These are phyloP conservation scores for Debaryomyces castellii DNA, from an alignment of 805 yeast species.

Conservation along the genomic window DNA sequence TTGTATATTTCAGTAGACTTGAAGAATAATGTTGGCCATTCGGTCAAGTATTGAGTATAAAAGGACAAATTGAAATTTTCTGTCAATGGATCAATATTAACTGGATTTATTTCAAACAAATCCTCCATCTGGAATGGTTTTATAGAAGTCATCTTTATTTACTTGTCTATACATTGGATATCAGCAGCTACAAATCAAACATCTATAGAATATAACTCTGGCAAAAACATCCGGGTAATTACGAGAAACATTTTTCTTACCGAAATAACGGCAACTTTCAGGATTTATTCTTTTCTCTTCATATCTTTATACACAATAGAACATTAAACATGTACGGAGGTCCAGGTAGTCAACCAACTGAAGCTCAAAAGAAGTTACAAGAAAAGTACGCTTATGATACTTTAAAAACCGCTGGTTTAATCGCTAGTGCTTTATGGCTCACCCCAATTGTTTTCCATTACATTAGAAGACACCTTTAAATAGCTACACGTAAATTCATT, in stretches of 20 bases:
- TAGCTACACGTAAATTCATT: neutral
- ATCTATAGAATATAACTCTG: too few species aligned
- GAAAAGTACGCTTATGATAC: conserved; percentile 62
- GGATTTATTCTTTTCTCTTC: neutral
- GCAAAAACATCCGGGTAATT: conserved; percentile 6
- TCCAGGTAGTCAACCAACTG: conserved; percentile 49
- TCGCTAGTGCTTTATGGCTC: conserved; percentile 65
- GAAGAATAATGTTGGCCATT: conserved; percentile 90
- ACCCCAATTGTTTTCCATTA: conserved; percentile 57
- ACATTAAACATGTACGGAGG: conserved; percentile 44
- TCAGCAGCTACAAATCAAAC: too few species aligned
- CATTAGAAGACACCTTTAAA: conserved; percentile 47
- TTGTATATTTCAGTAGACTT: conserved; percentile 52
- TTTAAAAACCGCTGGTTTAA: conserved; percentile 55
- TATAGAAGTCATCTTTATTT: conserved; percentile 70
- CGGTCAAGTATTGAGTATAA: conserved; percentile 76
- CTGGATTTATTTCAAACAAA: conserved; percentile 65
- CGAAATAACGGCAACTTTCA: neutral
- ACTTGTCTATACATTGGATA: too few species aligned
- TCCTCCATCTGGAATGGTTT: conserved; percentile 88
- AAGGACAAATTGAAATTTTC: conserved; percentile 87
- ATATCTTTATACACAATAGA: neutral
- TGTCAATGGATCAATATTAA: conserved; percentile 85
- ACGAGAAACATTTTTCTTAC: neutral
- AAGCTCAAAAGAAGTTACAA: conserved; percentile 67